Evolutionary conservation across 495 filamentous ascomycete species (phyloP), one percentile per base, ranked within the genome.

Genomic region (Lindgomyces ingoldianus): DNA sequence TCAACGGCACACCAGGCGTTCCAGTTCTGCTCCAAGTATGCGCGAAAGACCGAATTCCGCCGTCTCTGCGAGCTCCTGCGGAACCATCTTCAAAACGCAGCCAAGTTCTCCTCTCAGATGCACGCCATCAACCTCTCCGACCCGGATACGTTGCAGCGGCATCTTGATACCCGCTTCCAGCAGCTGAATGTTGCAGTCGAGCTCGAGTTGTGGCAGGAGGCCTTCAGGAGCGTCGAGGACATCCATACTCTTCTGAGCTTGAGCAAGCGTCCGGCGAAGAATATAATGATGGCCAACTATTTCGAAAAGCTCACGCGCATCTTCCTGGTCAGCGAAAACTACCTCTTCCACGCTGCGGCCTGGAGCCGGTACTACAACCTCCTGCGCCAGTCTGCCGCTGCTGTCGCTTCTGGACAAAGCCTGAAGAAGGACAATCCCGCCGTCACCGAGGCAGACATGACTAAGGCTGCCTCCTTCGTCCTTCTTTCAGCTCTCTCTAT

Each of bases 201-300:
- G 77, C 81, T 98, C 57, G 94, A 98, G 79, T 81, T 98, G 46
- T 98, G 94, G 95, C 94, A 98, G 78, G 94, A 98, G 80, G 94
- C 94, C 64, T 98, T 98, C 86, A 88, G 93, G 71, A 96, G 92
- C 73, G 91, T 98, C 54, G 94, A 98, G 77, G 94, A 98, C 77
- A 98, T 98, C 70, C 94, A 98, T 78, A 96, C 91, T n/a, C 86
- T 98, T 61, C 85, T 98, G 66, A 98, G 87, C 82, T 84, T 98
- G 63, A 98, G 94, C 90, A 98, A 98, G 85, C 90, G 93, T 52
- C 93, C 92, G 41, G 89, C 94, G n/a, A 97, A 97, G 87, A 96
- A 97, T 76, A 83, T 96, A 67, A 97, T 98, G 93, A 98, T 98
- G 94, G 94, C 95, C 76, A 98, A 98, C 80, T 98, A 98, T 85